Conservation (phyloP, 768 basidiomycete genomes). For the Termitomyces sp. region DNA sequence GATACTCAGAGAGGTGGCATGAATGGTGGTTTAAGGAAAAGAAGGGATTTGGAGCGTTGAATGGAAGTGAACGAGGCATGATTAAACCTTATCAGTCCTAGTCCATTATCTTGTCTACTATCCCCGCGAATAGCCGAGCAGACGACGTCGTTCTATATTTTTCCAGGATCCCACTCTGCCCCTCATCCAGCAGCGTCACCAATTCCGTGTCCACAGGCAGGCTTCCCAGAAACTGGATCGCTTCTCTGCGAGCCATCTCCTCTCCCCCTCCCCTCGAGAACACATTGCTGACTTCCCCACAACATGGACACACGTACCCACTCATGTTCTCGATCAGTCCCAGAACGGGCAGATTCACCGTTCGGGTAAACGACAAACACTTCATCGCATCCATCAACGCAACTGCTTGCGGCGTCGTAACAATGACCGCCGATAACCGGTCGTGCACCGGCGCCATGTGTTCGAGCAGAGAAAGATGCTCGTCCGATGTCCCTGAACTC, state of each 20-base stretch:
- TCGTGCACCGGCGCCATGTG: slow-evolving; percentile 83
- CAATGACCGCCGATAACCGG: slow-evolving; percentile 78
- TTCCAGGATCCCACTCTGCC: slow-evolving; percentile 40
- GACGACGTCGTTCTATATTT: slow-evolving; percentile 67
- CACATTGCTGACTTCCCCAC: slow-evolving; percentile 90
- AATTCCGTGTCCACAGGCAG: slow-evolving; percentile 93
- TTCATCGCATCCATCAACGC: slow-evolving; percentile 94
- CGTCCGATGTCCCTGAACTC: slow-evolving; percentile 88
- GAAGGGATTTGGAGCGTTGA: slow-evolving; percentile 18
- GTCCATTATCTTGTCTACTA: slow-evolving; percentile 30
- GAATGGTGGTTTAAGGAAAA: slow-evolving; percentile 11
- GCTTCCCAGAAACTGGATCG: slow-evolving; percentile 73
- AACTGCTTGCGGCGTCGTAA: slow-evolving; percentile 97
- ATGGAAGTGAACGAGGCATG: slow-evolving; percentile 27
- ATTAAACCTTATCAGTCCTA: not conserved
- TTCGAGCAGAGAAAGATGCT: slow-evolving; percentile 92
- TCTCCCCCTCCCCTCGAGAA: slow-evolving; percentile 93
- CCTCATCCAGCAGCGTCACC: slow-evolving; percentile 77
- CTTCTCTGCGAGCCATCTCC: slow-evolving; percentile 76
- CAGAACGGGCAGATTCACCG: slow-evolving; percentile 79
- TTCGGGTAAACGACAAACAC: slow-evolving; percentile 91
- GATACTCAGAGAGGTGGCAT: slow-evolving; percentile 6
- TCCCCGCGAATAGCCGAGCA: slow-evolving; percentile 56
- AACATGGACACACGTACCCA: slow-evolving; percentile 96
- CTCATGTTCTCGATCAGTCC: slow-evolving; percentile 99